Conservation (phyloP, 192 early-diverging fungal genomes). For the Pecoramyces ruminantium region DNA sequence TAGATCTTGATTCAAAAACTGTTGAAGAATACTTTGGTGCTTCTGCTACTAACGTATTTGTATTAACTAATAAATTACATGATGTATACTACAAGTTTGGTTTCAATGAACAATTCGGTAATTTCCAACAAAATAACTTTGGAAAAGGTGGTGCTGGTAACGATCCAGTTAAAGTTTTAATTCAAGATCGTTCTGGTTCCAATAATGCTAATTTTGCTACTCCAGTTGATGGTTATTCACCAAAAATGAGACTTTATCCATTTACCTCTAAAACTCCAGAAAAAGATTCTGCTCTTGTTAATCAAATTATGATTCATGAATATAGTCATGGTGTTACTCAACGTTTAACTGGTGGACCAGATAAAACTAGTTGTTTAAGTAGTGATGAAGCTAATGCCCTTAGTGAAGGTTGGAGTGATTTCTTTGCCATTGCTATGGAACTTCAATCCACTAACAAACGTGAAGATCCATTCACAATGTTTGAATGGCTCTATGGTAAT, state of each 20-base stretch:
- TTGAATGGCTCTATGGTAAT: too few species aligned
- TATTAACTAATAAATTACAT: too few species aligned
- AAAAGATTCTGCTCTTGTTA: too few species aligned
- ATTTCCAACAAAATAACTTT: constrained; percentile 84
- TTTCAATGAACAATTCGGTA: constrained; percentile 76
- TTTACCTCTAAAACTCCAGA: not conserved
- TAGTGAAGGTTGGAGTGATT: constrained; percentile 14
- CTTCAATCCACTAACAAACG: too few species aligned
- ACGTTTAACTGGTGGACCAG: constrained; percentile 50
- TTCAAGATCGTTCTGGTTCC: constrained; percentile 75
- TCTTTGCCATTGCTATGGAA: too few species aligned
- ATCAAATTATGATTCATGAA: constrained; percentile 22
- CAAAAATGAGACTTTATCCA: not conserved
- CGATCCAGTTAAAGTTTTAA: constrained; percentile 78
- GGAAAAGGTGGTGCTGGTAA: constrained; percentile 49
- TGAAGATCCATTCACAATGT: too few species aligned
- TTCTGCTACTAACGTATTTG: too few species aligned
- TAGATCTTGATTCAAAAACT: not conserved
- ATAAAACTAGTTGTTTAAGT: constrained; percentile 67
- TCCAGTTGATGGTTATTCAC: too few species aligned
- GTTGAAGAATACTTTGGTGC: not conserved
- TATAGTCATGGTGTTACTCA: constrained; percentile 39
- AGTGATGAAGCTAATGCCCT: constrained; percentile 47
- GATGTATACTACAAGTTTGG: constrained; percentile 14
- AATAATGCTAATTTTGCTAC: constrained; percentile 32